These are phyloP conservation scores for Pseudoperonospora humuli DNA, from an alignment of 352 stramenopile species.

Conservation along the genomic window DNA sequence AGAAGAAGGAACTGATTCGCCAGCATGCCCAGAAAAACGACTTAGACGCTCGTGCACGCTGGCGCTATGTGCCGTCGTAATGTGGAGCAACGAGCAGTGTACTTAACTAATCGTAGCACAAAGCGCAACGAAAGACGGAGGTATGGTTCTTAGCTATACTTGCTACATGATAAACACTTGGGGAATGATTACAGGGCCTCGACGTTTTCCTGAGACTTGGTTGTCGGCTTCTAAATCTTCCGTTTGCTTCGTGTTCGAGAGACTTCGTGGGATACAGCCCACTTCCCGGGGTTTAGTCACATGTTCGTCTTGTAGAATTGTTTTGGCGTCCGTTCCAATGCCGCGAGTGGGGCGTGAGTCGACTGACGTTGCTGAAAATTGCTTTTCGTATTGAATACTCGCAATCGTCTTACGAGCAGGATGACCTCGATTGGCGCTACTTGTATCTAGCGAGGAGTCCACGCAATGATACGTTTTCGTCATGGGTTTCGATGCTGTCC, in stretches of 20 bases:
- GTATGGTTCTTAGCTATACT: conserved; percentile 3
- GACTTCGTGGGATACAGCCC: conserved; percentile 40
- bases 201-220: conserved; percentile 33
- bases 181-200: conserved; percentile 32
- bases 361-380: conserved; percentile 28
- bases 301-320: conserved; percentile 63
- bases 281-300: conserved; percentile 47
- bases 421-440: conserved; percentile 4
- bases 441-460: no score
- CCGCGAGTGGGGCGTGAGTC: conserved; percentile 23
- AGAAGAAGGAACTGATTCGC: conserved; percentile 66
- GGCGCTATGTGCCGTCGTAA: conserved; percentile 62
- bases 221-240: conserved; percentile 7
- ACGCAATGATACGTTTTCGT: conserved; percentile 46
- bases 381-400: conserved; percentile 55
- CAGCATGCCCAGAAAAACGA: conserved; percentile 61
- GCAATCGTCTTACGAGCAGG: conserved; percentile 47
- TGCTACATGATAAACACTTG: conserved; percentile 69
- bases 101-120: conserved; percentile 14
- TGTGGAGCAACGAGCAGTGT: conserved; percentile 6
- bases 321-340: conserved; percentile 40
- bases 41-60: conserved; percentile 53
- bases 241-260: conserved; percentile 9
- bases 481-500: conserved; percentile 36
- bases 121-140: conserved; percentile 2